Conservation (phyloP, 768 basidiomycete genomes). For the Paxillus ammoniavirescens region DNA sequence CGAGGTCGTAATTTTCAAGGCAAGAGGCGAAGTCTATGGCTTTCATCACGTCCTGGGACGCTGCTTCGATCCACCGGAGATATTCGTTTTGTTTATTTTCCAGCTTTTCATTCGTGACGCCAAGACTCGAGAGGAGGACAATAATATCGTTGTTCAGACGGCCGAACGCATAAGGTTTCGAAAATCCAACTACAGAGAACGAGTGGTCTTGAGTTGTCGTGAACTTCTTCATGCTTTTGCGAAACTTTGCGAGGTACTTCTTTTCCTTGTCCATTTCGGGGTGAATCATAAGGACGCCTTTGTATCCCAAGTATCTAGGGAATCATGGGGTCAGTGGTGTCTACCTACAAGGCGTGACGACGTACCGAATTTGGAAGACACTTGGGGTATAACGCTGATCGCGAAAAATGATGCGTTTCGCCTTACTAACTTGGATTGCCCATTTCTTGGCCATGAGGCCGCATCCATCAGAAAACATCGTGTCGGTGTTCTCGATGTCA, state of each 20-base stretch:
- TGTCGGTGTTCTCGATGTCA: slow-evolving; percentile 56
- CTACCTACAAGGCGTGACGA: background rate
- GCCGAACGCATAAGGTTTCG: slow-evolving; percentile 61
- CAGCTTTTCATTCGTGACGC: slow-evolving; percentile 52
- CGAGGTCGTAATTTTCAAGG: slow-evolving; percentile 45
- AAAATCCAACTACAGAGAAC: slow-evolving; percentile 66
- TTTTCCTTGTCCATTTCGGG: slow-evolving; percentile 52
- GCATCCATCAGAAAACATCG: slow-evolving; percentile 67
- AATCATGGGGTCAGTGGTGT: background rate
- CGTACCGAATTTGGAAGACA: slow-evolving; percentile 63
- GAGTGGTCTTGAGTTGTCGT: slow-evolving; percentile 51
- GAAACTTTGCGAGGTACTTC: slow-evolving; percentile 51
- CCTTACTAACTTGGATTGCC: slow-evolving; percentile 50
- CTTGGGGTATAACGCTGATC: slow-evolving; percentile 55
- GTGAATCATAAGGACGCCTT: slow-evolving; percentile 69
- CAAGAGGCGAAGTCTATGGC: slow-evolving; percentile 60
- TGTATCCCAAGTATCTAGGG: slow-evolving; percentile 64
- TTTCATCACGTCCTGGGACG: slow-evolving; percentile 43
- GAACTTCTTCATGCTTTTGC: slow-evolving; percentile 73
- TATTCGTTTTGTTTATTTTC: slow-evolving; percentile 56
- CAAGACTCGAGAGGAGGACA: slow-evolving; percentile 62
- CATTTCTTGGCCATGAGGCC: slow-evolving; percentile 57
- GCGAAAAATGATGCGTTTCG: slow-evolving; percentile 55
- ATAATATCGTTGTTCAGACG: slow-evolving; percentile 71
- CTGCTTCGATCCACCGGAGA: slow-evolving; percentile 55